These are phyloP conservation scores for Chaetomiaceae sp. DNA, from an alignment of 2,329 filamentous ascomycete genomes.

Conservation along the genomic window DNA sequence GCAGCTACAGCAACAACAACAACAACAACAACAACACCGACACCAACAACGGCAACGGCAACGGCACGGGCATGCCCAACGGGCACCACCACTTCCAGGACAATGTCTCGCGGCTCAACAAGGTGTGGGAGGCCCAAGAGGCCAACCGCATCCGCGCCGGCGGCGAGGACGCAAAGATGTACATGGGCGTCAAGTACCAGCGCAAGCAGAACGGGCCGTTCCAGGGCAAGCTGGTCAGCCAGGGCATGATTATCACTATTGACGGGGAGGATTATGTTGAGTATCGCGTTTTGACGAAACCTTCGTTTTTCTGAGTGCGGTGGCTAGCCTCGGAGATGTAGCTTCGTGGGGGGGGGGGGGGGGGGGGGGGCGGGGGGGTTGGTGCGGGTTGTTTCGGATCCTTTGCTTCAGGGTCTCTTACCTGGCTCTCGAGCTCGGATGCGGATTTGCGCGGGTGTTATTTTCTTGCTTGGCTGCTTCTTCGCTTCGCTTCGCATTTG, in stretches of 20 bases:
- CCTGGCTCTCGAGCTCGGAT: too few relatives aligned
- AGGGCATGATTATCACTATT: conserved; percentile 57
- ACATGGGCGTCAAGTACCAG: conserved; percentile 58
- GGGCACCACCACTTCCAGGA: conserved; percentile 27
- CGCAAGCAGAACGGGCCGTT: conserved; percentile 57
- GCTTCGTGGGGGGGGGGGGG: not conserved
- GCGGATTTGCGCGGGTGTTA: too few relatives aligned
- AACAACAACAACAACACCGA: conserved; percentile 5
- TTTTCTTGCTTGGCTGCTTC: too few relatives aligned
- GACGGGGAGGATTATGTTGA: conserved; percentile 65
- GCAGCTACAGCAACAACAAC: too few relatives aligned
- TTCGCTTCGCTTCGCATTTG: too few relatives aligned
- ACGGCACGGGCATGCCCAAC: conserved; percentile 8
- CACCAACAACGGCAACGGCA: conserved; percentile 1
- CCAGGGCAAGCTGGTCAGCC: conserved; percentile 57
- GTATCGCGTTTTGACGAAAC: conserved; percentile 60
- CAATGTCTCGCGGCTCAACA: conserved; percentile 49
- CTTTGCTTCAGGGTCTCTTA: too few relatives aligned
- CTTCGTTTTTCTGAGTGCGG: conserved; percentile 48
- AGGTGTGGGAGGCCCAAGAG: conserved; percentile 53
- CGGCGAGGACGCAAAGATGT: conserved; percentile 51
- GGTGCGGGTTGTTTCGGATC: too few relatives aligned
- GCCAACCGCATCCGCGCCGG: conserved; percentile 39
- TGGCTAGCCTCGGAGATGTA: not conserved
- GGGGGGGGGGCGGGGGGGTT: not conserved